Conservation (phyloP, 805 yeast genomes). For the Gaillardinia entomophila region DNA sequence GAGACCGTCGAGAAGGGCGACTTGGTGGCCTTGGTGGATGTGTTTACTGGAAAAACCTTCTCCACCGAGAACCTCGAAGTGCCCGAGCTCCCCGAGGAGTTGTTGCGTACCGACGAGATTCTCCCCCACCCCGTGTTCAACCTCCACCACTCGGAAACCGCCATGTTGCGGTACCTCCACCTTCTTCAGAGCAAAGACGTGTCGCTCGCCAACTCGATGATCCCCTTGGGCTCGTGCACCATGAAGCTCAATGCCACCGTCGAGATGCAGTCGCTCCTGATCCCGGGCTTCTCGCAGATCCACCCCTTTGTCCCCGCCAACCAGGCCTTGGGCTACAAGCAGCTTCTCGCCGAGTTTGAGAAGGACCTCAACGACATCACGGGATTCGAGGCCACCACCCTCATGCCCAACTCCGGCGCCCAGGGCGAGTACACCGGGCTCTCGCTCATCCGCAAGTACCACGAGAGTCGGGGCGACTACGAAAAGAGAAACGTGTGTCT, state of each 20-base stretch:
- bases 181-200: constrained; percentile 79
- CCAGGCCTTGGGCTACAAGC: constrained; percentile 85
- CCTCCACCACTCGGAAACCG: constrained; percentile 87
- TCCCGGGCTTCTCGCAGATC: constrained; percentile 84
- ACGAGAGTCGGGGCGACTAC: constrained; percentile 61
- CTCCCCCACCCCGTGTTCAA: constrained; percentile 77
- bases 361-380: constrained; percentile 85
- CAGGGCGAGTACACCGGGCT: constrained; percentile 97
- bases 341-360: constrained; percentile 71
- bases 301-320: constrained; percentile 91
- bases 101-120: constrained; percentile 52
- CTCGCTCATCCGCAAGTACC: constrained; percentile 75
- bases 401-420: constrained; percentile 98
- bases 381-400: constrained; percentile 84
- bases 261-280: constrained; percentile 88
- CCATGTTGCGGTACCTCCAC: constrained; percentile 87
- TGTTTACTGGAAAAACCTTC: constrained; percentile 50
- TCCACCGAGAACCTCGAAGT: constrained; percentile 22
- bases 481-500: constrained; percentile 76
- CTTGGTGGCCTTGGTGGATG: constrained; percentile 46
- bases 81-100: constrained; percentile 46
- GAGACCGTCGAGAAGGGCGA: constrained; percentile 74
- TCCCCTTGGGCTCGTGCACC: constrained; percentile 95
- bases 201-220: constrained; percentile 94
- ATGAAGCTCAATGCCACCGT: constrained; percentile 96